Evolutionary conservation across 1,284 basidiomycete genomes (phyloP), one percentile per base, ranked within the genome.

Genomic region (Phellinidium pouzarii): DNA sequence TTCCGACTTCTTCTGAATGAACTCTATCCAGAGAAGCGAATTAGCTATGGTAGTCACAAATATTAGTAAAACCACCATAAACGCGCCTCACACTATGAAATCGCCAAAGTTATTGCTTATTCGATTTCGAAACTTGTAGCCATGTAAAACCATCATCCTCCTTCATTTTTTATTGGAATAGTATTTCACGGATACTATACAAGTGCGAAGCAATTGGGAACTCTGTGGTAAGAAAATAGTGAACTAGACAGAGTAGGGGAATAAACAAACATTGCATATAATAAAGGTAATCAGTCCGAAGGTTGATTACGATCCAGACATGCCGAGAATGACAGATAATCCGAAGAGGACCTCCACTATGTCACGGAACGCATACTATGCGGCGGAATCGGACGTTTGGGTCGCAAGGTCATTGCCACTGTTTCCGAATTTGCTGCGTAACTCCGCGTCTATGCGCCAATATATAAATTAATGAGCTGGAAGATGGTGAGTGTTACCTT

Each of bases 91-190:
- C 20, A 48, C 45, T 14, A 53, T 48, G 45, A 41, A 48, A 3
- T 40, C 26, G 12, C 38, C 52, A 12, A 53, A 20, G 40, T 38
- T 38, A 34, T 48, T 38, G 14, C 36, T 53, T n/a, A 53, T 17
- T 2, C 52, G 37, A 22, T 53, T 45, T 19, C 20, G 27, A 38
- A 48, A n/a, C 19, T 34, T 6, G 48, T 34, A 23, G 20, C 17
- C 20, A 34, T 52, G 36, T 44, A 44, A 44, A 6, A 25, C 25
- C 8, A 20, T 19, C 26, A 45, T 34, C 14, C 22, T 17, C 5
- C 17, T 11, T 9, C 20, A 40, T 44, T 31, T 7, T 12, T n/a
- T 19, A 42, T 49, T 45, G 17, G n/a, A 25, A 11, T 17, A 45
- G 17, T n/a, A 22, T 9, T 9, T 20, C 45, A 14, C 20, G 19